A percentile compares a stretch with the other conserved stretches of the same genome.
Evolutionary conservation across 192 early-diverging fungal genomes (phyloP).

Genomic region (Phycomyces nitens): DNA sequence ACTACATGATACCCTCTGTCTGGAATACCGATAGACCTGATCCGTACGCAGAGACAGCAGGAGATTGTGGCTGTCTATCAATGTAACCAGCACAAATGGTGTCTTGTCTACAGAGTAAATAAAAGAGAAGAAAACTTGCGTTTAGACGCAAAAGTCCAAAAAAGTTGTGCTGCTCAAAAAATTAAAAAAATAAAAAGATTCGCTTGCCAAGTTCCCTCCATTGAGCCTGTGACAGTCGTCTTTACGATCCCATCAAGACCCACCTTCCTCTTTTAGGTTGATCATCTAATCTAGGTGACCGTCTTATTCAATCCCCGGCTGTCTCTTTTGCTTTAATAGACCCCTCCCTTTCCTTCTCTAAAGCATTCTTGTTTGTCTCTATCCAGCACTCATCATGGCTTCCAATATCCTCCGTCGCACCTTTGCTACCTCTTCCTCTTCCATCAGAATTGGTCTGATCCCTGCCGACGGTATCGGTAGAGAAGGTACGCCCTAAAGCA

Average conservation of each 20-base stretch:
- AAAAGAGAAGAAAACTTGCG: no score
- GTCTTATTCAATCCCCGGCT: background rate
- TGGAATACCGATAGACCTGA: constrained; percentile 1
- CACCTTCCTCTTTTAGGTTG: background rate
- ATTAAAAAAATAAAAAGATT: no score
- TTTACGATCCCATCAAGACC: background rate
- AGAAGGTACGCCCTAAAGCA: constrained; percentile 64
- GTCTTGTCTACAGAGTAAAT: no score
- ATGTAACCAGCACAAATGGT: background rate
- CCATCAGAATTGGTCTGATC: constrained; percentile 85
- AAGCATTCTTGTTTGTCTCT: background rate
- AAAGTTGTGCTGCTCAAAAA: no score
- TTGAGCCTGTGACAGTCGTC: background rate
- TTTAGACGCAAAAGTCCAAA: constrained; percentile 1
- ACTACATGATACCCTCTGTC: constrained; percentile 6
- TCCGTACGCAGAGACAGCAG: constrained; percentile 2
- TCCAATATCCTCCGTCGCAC: constrained; percentile 32
- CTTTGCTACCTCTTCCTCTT: constrained; percentile 32
- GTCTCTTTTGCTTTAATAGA: background rate
- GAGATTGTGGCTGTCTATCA: constrained; percentile 4
- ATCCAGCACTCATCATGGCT: no score
- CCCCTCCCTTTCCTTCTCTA: background rate
- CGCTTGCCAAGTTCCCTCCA: background rate
- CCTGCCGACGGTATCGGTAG: constrained; percentile 96
- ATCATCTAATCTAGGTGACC: constrained; percentile 1